phyloP scores from a whole-genome alignment of 176 grass and related monocot species.

The Juncus effusus region DNA sequence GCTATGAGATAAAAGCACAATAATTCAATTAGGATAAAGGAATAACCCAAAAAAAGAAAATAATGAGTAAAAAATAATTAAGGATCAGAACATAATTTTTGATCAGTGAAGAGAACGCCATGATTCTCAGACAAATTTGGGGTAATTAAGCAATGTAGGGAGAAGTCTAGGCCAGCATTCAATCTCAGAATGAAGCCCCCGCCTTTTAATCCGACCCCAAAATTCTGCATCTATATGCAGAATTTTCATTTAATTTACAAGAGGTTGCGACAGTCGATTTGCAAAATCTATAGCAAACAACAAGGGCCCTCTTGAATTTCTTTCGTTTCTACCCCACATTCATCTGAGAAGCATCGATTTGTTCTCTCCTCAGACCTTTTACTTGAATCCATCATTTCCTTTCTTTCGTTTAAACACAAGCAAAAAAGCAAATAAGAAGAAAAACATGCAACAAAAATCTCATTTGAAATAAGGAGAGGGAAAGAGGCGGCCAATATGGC shows the following conservation, averaged over 20 bases:
- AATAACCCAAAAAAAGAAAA: not conserved
- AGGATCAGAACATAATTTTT: constrained; percentile 55
- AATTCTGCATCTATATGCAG: constrained; percentile 37
- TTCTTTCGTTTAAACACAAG: constrained; percentile 15
- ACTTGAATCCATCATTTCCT: constrained; percentile 62
- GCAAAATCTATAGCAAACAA: constrained; percentile 50
- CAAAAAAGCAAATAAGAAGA: too few relatives aligned
- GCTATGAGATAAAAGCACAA: constrained; percentile 1
- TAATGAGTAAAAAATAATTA: not conserved
- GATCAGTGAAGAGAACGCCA: constrained; percentile 51
- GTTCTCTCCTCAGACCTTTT: constrained; percentile 66
- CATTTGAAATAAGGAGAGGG: too few relatives aligned
- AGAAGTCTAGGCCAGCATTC: constrained; percentile 76
- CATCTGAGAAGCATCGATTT: constrained; percentile 32
- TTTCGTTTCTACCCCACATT: constrained; percentile 31
- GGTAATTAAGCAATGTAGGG: constrained; percentile 38
- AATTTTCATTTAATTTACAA: constrained; percentile 44
- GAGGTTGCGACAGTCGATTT: constrained; percentile 58
- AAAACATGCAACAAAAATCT: too few relatives aligned
- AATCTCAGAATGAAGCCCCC: constrained; percentile 66
- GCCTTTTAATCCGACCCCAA: constrained; percentile 62
- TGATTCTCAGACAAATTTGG: constrained; percentile 31
- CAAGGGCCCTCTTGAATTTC: constrained; percentile 46
- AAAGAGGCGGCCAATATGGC: too few relatives aligned
- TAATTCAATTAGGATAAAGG: not conserved